phyloP scores from a whole-genome alignment of 495 filamentous ascomycete genomes.

The Lophium mytilinum region DNA sequence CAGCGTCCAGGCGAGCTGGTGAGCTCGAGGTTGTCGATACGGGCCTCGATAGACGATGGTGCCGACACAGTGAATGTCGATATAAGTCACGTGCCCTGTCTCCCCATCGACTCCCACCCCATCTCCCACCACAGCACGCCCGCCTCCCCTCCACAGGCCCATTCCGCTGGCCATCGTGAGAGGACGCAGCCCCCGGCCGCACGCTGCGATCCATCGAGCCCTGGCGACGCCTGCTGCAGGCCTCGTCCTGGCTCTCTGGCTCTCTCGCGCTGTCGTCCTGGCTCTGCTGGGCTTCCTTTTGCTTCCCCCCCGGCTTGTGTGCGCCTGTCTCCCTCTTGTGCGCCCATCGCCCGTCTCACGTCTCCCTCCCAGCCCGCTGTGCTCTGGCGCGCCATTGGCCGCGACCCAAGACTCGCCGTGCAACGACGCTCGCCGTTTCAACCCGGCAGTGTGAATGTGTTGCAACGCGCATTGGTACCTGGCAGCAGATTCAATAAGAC shows the following conservation, averaged over 20 bases:
- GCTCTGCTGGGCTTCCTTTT: slow-evolving; percentile 16
- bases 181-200: no score
- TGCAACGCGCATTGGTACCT: slow-evolving; percentile 24
- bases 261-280: slow-evolving; percentile 1
- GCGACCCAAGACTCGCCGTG: slow-evolving; percentile 19
- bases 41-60: no score
- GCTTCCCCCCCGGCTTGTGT: slow-evolving; percentile 11
- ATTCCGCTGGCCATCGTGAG: no score
- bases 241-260: neutral
- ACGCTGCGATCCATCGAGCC: no score
- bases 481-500: slow-evolving; percentile 18
- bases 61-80: no score
- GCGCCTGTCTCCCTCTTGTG: slow-evolving; percentile 17
- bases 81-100: no score
- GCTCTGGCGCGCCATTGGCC: slow-evolving; percentile 28
- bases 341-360: slow-evolving; percentile 14
- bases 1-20: no score
- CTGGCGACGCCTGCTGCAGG: neutral
- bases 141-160: no score
- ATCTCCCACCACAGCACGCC: no score
- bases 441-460: slow-evolving; percentile 17
- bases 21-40: no score
- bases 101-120: no score
- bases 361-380: slow-evolving; percentile 22
- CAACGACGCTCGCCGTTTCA: slow-evolving; percentile 24